Percentiles rank a stretch among this genome's conserved stretches.
phyloP scores from a whole-genome alignment of 345 rosid species.

The Erodium maritimum region DNA sequence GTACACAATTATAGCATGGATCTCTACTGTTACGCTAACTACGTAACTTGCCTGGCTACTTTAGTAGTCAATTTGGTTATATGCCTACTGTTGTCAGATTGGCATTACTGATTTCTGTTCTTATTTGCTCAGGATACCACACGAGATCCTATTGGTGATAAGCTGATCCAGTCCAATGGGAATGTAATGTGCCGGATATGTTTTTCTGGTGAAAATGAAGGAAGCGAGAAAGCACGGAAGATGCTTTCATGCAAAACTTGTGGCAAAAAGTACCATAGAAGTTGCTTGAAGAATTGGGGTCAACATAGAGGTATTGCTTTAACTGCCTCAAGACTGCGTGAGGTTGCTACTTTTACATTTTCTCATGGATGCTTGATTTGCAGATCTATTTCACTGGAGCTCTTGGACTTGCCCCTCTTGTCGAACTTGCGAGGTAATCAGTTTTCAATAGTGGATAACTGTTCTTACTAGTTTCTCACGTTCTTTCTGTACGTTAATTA shows the following conservation, averaged over 20 bases:
- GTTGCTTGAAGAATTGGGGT: conserved; percentile 87
- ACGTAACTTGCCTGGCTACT: too few species aligned
- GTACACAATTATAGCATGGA: too few species aligned
- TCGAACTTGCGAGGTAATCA: conserved; percentile 74
- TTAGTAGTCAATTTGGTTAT: too few species aligned
- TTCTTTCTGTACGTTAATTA: too few species aligned
- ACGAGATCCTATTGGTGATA: conserved; percentile 39
- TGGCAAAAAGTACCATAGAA: conserved; percentile 91
- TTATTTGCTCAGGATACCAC: conserved; percentile 30
- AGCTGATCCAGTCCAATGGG: conserved; percentile 31
- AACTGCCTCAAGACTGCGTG: neutral
- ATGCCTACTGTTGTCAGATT: too few species aligned
- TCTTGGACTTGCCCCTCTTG: conserved; percentile 96
- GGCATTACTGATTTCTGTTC: neutral
- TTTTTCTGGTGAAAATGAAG: conserved; percentile 68
- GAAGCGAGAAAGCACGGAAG: conserved; percentile 74
- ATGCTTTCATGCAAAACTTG: conserved; percentile 84
- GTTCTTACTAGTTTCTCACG: too few species aligned
- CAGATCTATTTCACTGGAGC: conserved; percentile 98
- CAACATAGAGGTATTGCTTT: conserved; percentile 71
- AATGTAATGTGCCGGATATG: conserved; percentile 81
- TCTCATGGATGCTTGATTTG: conserved; percentile 19
- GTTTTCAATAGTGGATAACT: neutral
- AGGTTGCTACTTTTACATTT: conserved; percentile 5
- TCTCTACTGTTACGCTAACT: too few species aligned